A percentile compares a stretch with the other conserved stretches of the same genome.
phyloP scores from a whole-genome alignment of 2,329 filamentous ascomycete genomes.

The Aspergillus sp. region DNA sequence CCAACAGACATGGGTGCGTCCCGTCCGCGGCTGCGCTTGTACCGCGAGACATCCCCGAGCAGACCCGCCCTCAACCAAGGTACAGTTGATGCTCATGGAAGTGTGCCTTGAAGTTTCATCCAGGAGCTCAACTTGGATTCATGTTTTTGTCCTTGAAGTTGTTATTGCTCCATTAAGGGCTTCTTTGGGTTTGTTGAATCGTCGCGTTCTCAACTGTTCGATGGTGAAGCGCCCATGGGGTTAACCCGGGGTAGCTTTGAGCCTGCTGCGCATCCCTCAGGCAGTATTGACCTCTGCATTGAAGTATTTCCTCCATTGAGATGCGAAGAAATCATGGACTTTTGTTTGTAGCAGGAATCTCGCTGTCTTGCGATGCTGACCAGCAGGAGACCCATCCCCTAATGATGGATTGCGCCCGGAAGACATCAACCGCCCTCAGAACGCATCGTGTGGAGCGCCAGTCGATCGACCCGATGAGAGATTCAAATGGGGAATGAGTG shows the following conservation, averaged over 20 bases:
- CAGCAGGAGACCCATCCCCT: background rate
- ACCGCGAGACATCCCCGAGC: constrained; percentile 12
- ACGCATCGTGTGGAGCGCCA: too few relatives aligned
- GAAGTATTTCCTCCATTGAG: background rate
- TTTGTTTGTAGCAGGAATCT: background rate
- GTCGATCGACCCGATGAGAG: too few relatives aligned
- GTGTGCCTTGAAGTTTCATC: background rate
- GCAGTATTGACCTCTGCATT: too few relatives aligned
- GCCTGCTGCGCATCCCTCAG: too few relatives aligned
- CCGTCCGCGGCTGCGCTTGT: constrained; percentile 23
- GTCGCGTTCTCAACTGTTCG: too few relatives aligned
- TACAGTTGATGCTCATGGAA: background rate
- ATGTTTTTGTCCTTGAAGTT: background rate
- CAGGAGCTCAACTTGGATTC: background rate
- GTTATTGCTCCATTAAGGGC: background rate
- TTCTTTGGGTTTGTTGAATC: too few relatives aligned
- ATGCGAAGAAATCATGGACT: background rate
- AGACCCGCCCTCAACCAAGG: constrained; percentile 7
- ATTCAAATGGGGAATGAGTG: background rate
- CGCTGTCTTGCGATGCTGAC: background rate
- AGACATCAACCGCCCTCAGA: too few relatives aligned
- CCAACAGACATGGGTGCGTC: background rate
- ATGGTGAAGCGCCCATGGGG: too few relatives aligned
- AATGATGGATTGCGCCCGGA: background rate
- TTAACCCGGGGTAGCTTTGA: too few relatives aligned